Evolutionary conservation across 345 rosid species (phyloP), one percentile per base, ranked within the genome.

Genomic region (Noccaea bulbosa): DNA sequence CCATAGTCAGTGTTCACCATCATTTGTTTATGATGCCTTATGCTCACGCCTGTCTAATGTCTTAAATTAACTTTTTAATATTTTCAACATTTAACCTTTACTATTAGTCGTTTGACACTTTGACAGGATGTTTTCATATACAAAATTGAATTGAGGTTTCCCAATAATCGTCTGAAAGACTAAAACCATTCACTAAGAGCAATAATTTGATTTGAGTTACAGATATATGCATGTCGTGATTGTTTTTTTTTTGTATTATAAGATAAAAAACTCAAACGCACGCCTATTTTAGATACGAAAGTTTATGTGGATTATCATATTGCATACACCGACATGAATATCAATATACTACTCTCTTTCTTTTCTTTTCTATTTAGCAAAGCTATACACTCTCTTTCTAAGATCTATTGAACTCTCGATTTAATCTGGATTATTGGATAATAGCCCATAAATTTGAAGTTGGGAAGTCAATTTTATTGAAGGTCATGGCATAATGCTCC

Each of bases 1-100:
- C 78, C 73, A 68, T 68, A 62, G 59, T 69, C 79, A 60, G 74
- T 69, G 79, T 68, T 69, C 82, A 79, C 72, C 88, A 83, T 81
- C 81, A 87, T 87, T 87, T 72, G 65, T 81, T 78, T 78, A 81
- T 81, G 80, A 84, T 86, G 91, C 80, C 65, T 76, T 70, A 44
- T 63, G 61, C 75, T 72, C 91, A 86, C 86, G 85, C 86, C 84
- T 81, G 20, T 56, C 74, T 20, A 20, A 2, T 20, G 22, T 20
- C 22, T 75, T 62, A 6, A 14, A 33, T 74, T 60, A 35, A 20
- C 14, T 0, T 45, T 20, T 22, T n/a, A 30, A 30, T 5, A 16
- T 54, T 61, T 54, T 47, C 34, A 72, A 55, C 76, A 24, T 48
- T 63, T 54, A 45, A 54, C 57, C 20, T 55, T 45, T 27, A 35